phyloP scores from a whole-genome alignment of 163 green algal genomes.

The Trebouxiophyceae sp. region DNA sequence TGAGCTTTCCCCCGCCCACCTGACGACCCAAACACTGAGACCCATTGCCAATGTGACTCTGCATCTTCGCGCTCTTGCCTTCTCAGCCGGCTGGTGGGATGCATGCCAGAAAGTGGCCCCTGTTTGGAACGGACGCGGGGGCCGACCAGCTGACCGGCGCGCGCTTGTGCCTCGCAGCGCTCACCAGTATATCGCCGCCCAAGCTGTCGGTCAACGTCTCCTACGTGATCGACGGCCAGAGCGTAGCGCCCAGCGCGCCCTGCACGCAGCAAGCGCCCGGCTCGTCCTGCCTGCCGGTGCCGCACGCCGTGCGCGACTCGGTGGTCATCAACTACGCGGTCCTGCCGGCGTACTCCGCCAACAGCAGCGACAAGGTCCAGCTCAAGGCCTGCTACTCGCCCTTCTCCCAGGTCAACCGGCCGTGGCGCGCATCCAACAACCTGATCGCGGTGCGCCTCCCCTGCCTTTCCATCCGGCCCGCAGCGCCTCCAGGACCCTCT shows the following conservation, averaged over 20 bases:
- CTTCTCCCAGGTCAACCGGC: conserved; percentile 9
- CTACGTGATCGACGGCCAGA: conserved; percentile 10
- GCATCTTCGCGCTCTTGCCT: too few species aligned
- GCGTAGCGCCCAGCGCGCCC: background rate
- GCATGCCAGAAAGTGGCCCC: too few species aligned
- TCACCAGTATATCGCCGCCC: conserved; percentile 1
- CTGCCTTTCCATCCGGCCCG: too few species aligned
- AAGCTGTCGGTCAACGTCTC: conserved; percentile 12
- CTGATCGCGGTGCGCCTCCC: conserved; percentile 20
- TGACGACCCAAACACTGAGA: too few species aligned
- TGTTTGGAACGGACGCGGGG: too few species aligned
- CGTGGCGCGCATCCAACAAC: conserved; percentile 23
- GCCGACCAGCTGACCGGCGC: too few species aligned
- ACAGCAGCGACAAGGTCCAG: conserved; percentile 13
- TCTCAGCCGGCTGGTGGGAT: too few species aligned
- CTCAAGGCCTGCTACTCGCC: conserved; percentile 21
- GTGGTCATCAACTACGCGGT: conserved; percentile 17
- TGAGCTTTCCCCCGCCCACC: too few species aligned
- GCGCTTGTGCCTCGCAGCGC: conserved; percentile 4
- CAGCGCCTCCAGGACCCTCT: too few species aligned
- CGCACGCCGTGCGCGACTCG: conserved; percentile 7
- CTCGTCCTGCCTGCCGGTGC: conserved; percentile 1
- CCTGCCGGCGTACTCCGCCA: conserved; percentile 1
- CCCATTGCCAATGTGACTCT: too few species aligned
- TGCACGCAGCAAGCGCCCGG: conserved; percentile 7